Evolutionary conservation across 73 alveolate species (phyloP).

Genomic region (Urostyla sp.): DNA sequence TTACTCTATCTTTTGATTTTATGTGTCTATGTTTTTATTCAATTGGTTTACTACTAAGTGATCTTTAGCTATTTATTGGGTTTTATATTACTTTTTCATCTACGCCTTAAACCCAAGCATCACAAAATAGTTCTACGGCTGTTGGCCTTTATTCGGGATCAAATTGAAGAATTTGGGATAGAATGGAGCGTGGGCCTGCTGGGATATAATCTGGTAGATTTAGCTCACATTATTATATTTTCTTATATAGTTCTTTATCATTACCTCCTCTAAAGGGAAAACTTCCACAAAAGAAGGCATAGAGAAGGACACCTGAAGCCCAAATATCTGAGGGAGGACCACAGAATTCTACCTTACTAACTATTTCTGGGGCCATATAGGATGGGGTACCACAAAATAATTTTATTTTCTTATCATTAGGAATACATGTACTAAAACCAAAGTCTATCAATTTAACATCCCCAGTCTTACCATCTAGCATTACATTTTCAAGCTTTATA

Average conservation of each 20-base stretch:
- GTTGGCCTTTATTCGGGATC: conserved; percentile 42
- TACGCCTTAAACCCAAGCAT: conserved; percentile 47
- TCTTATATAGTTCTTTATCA: conserved; percentile 72
- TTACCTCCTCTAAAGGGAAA: conserved; percentile 69
- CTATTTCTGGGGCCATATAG: conserved; percentile 84
- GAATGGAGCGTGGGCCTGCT: conserved; percentile 26
- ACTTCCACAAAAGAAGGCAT: conserved; percentile 67
- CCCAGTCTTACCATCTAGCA: conserved; percentile 77
- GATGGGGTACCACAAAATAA: conserved; percentile 92
- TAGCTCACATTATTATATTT: conserved; percentile 36
- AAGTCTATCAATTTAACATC: conserved; percentile 87
- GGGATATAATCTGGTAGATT: conserved; percentile 46
- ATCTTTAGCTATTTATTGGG: conserved; percentile 3
- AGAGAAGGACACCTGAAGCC: conserved; percentile 70
- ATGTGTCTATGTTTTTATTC: background rate
- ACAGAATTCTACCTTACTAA: conserved; percentile 59
- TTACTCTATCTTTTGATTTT: conserved; percentile 36
- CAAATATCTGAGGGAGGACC: conserved; percentile 79
- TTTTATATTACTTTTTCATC: background rate
- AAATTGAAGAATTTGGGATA: conserved; percentile 15
- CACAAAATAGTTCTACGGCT: conserved; percentile 54
- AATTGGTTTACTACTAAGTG: conserved; percentile 23
- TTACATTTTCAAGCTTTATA: conserved; percentile 87
- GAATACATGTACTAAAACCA: conserved; percentile 82
- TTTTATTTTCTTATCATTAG: conserved; percentile 65